These are phyloP conservation scores for Fusarium sarcochroum DNA, from an alignment of 2,329 filamentous ascomycete genomes.

Conservation along the genomic window DNA sequence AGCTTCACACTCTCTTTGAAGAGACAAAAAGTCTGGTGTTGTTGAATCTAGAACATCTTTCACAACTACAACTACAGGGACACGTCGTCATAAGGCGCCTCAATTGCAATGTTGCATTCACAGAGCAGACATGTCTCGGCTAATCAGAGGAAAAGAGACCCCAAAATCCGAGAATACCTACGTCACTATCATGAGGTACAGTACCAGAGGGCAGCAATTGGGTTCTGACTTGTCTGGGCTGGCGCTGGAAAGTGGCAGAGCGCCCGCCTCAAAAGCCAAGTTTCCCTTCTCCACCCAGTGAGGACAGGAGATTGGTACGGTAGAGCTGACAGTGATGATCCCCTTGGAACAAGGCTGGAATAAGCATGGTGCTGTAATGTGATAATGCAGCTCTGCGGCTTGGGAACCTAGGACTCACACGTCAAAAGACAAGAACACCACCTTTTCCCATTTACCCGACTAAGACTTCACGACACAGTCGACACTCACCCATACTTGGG, in stretches of 20 bases:
- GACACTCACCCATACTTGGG: slow-evolving; percentile 12
- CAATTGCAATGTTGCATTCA: slow-evolving; percentile 38
- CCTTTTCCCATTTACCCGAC: slow-evolving; percentile 18
- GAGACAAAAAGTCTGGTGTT: background rate
- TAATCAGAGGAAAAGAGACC: slow-evolving; percentile 2
- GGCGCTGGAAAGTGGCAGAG: background rate
- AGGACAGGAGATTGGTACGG: slow-evolving; percentile 1
- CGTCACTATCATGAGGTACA: slow-evolving; percentile 32
- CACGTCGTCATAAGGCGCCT: slow-evolving; percentile 15
- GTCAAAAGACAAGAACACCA: slow-evolving; percentile 11
- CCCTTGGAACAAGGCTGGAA: slow-evolving; percentile 3
- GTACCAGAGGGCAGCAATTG: slow-evolving; percentile 26
- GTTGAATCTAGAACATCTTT: background rate
- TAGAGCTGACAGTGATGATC: slow-evolving; percentile 14
- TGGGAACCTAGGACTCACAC: background rate
- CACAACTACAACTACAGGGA: background rate
- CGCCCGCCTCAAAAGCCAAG: slow-evolving; percentile 37
- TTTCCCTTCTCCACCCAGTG: slow-evolving; percentile 18
- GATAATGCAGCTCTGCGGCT: slow-evolving; percentile 20
- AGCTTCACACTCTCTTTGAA: slow-evolving; percentile 8
- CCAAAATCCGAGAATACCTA: slow-evolving; percentile 10
- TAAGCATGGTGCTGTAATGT: slow-evolving; percentile 15
- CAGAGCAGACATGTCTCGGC: slow-evolving; percentile 1
- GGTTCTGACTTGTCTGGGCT: slow-evolving; percentile 41
- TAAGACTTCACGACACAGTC: too few relatives aligned